Base-by-base conservation (phyloP, 352 stramenopile species). In the Phytopythium delawarense region DNA sequence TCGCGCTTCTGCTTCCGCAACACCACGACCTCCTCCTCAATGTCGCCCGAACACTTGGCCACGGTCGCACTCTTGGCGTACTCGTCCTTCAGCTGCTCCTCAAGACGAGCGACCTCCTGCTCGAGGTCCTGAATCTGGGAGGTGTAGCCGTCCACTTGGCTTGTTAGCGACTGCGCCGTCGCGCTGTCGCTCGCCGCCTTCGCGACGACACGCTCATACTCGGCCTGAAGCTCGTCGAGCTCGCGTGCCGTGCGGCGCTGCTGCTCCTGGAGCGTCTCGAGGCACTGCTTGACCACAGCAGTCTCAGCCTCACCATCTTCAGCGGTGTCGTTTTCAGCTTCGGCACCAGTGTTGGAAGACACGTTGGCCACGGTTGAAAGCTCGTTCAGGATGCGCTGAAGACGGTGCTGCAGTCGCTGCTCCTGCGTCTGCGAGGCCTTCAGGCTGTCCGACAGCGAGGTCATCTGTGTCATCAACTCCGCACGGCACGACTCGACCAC, bases 71-170 rank as follows among this genome's bases (percentile, higher is more conserved):
- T 70, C 63, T 71, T 72, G 61, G 78, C 69, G 61, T 85, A 78
- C 37, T 81, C 61, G 45, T 83, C 62, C 65, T 84, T 79, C 15
- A 90, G 59, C 37, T 87, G 70, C n/a, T 55, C 54, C 37, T 71
- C 62, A 13, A 79, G 65, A 59, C 81, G 63, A 18, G 71, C 64
- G 12, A 77, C 71, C 32, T 81, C 64, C 21, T 62, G 57, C 42
- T 89, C 78, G 4, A 91, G 64, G 7, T 87, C 69, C 16, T 71
- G 44, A 25, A 88, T 75, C 32, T 89, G 74, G 0, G 55, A 61
- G n/a, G 61, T 66, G 57, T 78, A 73, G n/a, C 66, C 64, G 52
- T 78, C 74, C 9, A 74, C 66, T 55, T 84, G 72, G 52, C 62
- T 76, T 7, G 74, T 63, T 15, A 88, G 65, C 21, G 73, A 57